Evolutionary conservation across 768 basidiomycete genomes (phyloP), one percentile per base, ranked within the genome.

Genomic region (Mycena filopes): DNA sequence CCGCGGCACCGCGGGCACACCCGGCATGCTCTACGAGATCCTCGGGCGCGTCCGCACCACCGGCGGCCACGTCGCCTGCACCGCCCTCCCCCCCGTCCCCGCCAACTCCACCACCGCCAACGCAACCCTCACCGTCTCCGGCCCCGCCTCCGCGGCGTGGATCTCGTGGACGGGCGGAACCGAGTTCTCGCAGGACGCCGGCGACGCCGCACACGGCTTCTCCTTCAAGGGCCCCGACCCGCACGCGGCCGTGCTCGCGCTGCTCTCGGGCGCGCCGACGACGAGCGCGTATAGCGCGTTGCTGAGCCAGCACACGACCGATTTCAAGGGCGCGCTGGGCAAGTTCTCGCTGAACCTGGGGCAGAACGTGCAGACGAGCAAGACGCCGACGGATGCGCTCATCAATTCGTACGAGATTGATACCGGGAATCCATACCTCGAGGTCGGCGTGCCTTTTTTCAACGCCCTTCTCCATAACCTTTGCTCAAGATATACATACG

Each of bases 151-250:
- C 2, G 87, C 88, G 62, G 81, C 87, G 0, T 90, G 87, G 88
- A 76, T 92, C 68, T 84, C 86, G 9, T 92, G 90, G 90, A 85
- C 87, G 20, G 91, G 90, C n/a, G 89, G 83, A 29, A 93, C 92
- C 18, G 83, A 92, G 49, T 93, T 88, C 72, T 79, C 86, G 64
- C 85, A 87, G 75, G 74, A 84, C 66, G 87, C 90, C 1, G 91
- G 91, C 31, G 82, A 86, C 65, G 79, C 77, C 4, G 81, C 82
- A 16, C 81, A 82, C 71, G 74, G 78, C 45, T 93, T 87, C 70
- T 83, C 89, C 4, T 93, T 93, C 82, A 73, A 78, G 31, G 90
- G 90, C 8, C 57, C 80, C 0, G 88, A 92, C 65, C 89, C 91
- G 38, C 88, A 89, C 70, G 67, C 65, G 41, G 64, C 75, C 25